Evolutionary conservation across 306 rosid species (phyloP).

Genomic region (Trifolium subterraneum): DNA sequence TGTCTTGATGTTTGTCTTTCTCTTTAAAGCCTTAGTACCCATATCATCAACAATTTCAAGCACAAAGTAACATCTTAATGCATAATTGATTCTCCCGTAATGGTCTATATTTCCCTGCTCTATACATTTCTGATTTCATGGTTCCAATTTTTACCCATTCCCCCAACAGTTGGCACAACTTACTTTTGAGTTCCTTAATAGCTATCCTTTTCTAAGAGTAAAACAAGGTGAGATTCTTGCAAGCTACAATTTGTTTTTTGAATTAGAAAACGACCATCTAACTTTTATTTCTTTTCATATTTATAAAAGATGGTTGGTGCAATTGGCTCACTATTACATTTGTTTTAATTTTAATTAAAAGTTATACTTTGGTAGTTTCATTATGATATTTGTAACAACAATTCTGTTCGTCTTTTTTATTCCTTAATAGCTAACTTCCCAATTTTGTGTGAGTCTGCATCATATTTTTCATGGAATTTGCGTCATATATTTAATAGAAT

Average conservation of each 20-base stretch:
- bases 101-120: too few relatives aligned
- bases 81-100: too few relatives aligned
- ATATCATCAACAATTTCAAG: too few relatives aligned
- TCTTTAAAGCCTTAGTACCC: neutral
- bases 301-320: neutral
- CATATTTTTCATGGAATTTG: too few relatives aligned
- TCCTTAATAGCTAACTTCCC: neutral
- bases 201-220: too few relatives aligned
- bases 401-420: too few relatives aligned
- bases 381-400: neutral
- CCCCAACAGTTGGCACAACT: too few relatives aligned
- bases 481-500: too few relatives aligned
- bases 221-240: neutral
- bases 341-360: neutral
- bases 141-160: too few relatives aligned
- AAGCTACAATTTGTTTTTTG: neutral
- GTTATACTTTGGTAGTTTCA: neutral
- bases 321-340: neutral
- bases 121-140: too few relatives aligned
- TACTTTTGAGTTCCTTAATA: too few relatives aligned
- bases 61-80: too few relatives aligned
- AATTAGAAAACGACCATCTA: neutral
- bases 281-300: neutral
- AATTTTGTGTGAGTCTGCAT: neutral
- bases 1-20: constrained; percentile 18